A percentile compares a stretch with the other conserved stretches of the same genome.
Evolutionary conservation across 2,329 filamentous ascomycete species (phyloP).

Genomic region (Dothistroma septosporum): DNA sequence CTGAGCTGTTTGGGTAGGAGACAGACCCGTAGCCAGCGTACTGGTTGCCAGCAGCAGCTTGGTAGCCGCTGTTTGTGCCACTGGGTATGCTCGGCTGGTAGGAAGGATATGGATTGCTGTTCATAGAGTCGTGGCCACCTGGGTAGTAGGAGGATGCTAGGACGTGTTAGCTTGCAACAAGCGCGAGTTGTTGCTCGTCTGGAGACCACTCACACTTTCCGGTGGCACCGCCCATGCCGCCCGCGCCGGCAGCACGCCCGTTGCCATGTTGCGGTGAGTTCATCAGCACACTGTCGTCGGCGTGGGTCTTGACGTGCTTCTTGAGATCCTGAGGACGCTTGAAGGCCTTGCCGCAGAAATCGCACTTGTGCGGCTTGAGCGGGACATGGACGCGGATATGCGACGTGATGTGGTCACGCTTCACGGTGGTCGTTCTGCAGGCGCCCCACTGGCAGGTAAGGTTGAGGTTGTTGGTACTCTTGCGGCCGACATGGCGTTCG

Average conservation of each 20-base stretch:
- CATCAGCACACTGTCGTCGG: conserved; percentile 80
- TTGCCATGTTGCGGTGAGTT: conserved; percentile 56
- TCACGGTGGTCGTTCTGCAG: conserved; percentile 93
- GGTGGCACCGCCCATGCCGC: conserved; percentile 35
- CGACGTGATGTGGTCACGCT: conserved; percentile 98
- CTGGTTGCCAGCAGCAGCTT: conserved; percentile 28
- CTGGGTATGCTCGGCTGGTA: conserved; percentile 31
- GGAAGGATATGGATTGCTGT: conserved; percentile 30
- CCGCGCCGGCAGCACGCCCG: conserved; percentile 22
- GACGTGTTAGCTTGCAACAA: conserved; percentile 10
- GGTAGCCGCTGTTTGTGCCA: conserved; percentile 23
- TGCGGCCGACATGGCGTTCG: conserved; percentile 95
- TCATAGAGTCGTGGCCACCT: conserved; percentile 28
- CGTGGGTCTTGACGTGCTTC: conserved; percentile 99
- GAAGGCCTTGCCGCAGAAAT: conserved; percentile 98
- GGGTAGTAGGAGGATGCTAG: conserved; percentile 33
- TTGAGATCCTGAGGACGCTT: conserved; percentile 98
- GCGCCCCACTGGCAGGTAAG: conserved; percentile 96
- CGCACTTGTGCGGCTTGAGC: conserved; percentile 97
- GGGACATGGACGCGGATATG: conserved; percentile 99
- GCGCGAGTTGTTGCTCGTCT: conserved; percentile 20
- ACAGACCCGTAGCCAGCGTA: conserved; percentile 39
- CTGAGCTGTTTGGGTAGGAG: conserved; percentile 45
- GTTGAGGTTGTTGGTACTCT: conserved; percentile 98
- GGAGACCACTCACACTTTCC: conserved; percentile 40